phyloP scores from a whole-genome alignment of 805 yeast species.

The Kluyveromyces aestuarii region DNA sequence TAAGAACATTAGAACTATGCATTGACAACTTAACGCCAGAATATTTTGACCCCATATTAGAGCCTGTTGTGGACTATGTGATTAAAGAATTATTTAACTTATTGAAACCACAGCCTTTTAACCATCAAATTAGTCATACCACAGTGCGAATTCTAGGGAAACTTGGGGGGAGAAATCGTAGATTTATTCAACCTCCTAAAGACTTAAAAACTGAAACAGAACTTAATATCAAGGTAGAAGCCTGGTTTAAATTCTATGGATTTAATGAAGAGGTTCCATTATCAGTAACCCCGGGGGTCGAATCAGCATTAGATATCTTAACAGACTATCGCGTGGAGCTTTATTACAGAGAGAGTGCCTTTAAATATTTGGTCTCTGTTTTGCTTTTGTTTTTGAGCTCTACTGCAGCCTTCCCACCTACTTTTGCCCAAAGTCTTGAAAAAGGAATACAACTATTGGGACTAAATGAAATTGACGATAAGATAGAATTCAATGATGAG shows the following conservation, averaged over 20 bases:
- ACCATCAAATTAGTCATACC: slow-evolving; percentile 91
- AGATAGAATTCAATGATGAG: slow-evolving; percentile 30
- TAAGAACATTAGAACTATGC: slow-evolving; percentile 88
- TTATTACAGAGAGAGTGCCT: slow-evolving; percentile 72
- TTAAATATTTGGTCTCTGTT: slow-evolving; percentile 56
- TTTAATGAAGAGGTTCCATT: slow-evolving; percentile 52
- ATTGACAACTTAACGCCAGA: slow-evolving; percentile 95
- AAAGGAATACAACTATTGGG: slow-evolving; percentile 34
- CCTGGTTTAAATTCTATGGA: slow-evolving; percentile 65
- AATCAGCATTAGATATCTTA: slow-evolving; percentile 65
- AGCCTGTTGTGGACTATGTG: slow-evolving; percentile 91
- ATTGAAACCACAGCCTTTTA: slow-evolving; percentile 84
- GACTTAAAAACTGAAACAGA: slow-evolving; percentile 47
- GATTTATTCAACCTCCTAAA: slow-evolving; percentile 67
- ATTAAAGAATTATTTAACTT: slow-evolving; percentile 91
- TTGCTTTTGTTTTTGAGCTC: slow-evolving; percentile 54
- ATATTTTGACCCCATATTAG: slow-evolving; percentile 93
- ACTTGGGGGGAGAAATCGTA: slow-evolving; percentile 90
- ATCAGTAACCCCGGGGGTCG: slow-evolving; percentile 75
- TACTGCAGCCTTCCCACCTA: slow-evolving; percentile 32
- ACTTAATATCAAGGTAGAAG: slow-evolving; percentile 61
- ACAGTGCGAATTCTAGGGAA: slow-evolving; percentile 90
- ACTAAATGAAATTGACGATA: slow-evolving; percentile 28
- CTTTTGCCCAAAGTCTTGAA: slow-evolving; percentile 35
- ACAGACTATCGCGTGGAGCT: slow-evolving; percentile 50